Conservation (phyloP, 2,329 filamentous ascomycete species). For the Botrytis medusae region DNA sequence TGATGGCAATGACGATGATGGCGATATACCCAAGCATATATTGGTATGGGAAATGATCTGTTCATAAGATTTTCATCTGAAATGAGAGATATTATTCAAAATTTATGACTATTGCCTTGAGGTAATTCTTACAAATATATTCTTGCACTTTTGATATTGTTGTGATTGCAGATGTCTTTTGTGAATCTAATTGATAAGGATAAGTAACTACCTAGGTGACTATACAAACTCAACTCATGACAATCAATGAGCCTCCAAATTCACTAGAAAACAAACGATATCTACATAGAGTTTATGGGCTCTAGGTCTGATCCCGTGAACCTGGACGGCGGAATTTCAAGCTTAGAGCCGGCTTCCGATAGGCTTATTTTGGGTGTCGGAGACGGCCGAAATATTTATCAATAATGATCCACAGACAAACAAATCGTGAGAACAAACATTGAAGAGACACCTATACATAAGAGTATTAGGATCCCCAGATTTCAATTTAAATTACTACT, state of each 20-base stretch:
- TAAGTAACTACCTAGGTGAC: neutral
- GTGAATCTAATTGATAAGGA: neutral
- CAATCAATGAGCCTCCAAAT: neutral
- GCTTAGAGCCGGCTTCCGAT: constrained; percentile 5
- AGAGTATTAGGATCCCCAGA: neutral
- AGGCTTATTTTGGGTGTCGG: neutral
- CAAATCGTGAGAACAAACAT: constrained; percentile 2
- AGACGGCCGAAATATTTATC: constrained; percentile 8
- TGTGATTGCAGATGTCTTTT: neutral
- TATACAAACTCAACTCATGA: neutral
- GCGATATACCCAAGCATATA: constrained; percentile 11
- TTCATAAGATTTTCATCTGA: neutral
- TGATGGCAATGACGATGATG: neutral
- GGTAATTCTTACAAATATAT: neutral
- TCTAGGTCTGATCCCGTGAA: neutral
- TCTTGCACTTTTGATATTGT: neutral
- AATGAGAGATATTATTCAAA: neutral
- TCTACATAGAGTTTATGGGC: neutral
- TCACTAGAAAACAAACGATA: neutral
- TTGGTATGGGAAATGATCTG: neutral
- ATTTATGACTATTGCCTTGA: neutral
- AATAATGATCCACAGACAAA: neutral
- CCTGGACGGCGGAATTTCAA: neutral
- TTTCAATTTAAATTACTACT: neutral
- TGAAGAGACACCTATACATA: neutral